Conservation (phyloP, 2,329 filamentous ascomycete species). For the Samsoniella hepiali region DNA sequence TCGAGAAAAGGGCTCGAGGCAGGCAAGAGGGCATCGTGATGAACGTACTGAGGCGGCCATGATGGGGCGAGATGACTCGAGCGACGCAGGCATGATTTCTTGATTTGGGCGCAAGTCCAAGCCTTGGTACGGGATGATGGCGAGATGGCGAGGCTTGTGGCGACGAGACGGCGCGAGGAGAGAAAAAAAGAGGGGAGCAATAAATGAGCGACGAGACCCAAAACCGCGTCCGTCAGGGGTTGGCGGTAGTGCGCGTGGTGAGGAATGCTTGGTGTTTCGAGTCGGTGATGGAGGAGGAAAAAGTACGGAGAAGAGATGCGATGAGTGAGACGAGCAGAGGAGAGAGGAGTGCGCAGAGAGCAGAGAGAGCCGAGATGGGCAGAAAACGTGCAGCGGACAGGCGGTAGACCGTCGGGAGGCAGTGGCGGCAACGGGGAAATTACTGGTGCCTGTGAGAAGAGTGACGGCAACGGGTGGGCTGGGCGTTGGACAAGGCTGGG, state of each 20-base stretch:
- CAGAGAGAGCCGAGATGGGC: too few species aligned
- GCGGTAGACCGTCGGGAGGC: too few species aligned
- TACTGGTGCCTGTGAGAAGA: too few species aligned
- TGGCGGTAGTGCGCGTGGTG: background rate
- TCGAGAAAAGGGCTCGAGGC: slow-evolving; percentile 14
- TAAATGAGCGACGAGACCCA: slow-evolving; percentile 8
- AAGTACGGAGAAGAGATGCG: background rate
- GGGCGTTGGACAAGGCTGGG: background rate
- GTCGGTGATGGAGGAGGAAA: background rate
- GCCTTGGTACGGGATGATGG: background rate
- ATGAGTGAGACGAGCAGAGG: background rate
- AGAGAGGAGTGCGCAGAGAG: background rate
- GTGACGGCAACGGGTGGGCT: background rate
- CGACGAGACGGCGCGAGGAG: background rate
- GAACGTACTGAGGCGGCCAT: slow-evolving; percentile 58
- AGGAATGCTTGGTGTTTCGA: background rate
- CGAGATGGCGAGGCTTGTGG: background rate
- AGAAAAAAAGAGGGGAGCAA: slow-evolving; percentile 2
- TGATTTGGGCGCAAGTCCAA: background rate
- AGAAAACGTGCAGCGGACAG: too few species aligned
- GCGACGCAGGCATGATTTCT: slow-evolving; percentile 51
- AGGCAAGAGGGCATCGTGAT: background rate
- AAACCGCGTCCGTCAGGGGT: slow-evolving; percentile 11
- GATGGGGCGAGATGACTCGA: slow-evolving; percentile 59
- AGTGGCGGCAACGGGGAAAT: too few species aligned